phyloP scores from a whole-genome alignment of 176 grass and related monocot genomes.

The Echinochloa phyllopogon region DNA sequence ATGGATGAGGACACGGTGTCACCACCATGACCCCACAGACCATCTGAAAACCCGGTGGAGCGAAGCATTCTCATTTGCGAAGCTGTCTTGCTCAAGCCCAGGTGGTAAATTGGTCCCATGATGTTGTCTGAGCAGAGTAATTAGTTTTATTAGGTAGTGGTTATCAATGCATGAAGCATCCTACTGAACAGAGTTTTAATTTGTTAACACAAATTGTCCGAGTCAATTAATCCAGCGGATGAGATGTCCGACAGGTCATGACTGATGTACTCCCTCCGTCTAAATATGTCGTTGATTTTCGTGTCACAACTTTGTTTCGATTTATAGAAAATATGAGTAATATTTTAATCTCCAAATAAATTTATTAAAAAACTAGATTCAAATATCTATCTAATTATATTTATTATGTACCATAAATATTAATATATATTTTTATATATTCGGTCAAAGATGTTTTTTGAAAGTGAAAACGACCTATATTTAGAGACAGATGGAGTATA shows the following conservation, averaged over 20 bases:
- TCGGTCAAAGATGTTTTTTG: too few species aligned
- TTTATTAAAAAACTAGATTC: too few species aligned
- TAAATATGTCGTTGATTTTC: too few species aligned
- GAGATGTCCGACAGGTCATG: neutral
- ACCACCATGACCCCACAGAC: constrained; percentile 40
- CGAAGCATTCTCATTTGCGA: constrained; percentile 32
- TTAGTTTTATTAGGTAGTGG: constrained; percentile 12
- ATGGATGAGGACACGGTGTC: constrained; percentile 50
- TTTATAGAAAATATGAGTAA: too few species aligned
- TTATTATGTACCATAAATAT: too few species aligned
- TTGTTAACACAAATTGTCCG: neutral
- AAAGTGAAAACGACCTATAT: too few species aligned
- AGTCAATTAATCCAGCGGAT: constrained; percentile 4
- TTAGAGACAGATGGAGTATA: too few species aligned
- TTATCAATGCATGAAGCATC: neutral
- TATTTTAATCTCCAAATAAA: too few species aligned
- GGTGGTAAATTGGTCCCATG: constrained; percentile 6
- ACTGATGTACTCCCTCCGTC: too few species aligned
- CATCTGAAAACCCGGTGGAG: constrained; percentile 29
- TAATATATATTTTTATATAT: too few species aligned
- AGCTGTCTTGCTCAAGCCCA: neutral
- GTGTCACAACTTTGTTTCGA: too few species aligned
- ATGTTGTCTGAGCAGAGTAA: constrained; percentile 15
- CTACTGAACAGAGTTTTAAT: neutral
- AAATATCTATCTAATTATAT: too few species aligned